Evolutionary conservation across 1,284 basidiomycete genomes (phyloP), one percentile per base, ranked within the genome.

Genomic region (Neolentinus lepideus): DNA sequence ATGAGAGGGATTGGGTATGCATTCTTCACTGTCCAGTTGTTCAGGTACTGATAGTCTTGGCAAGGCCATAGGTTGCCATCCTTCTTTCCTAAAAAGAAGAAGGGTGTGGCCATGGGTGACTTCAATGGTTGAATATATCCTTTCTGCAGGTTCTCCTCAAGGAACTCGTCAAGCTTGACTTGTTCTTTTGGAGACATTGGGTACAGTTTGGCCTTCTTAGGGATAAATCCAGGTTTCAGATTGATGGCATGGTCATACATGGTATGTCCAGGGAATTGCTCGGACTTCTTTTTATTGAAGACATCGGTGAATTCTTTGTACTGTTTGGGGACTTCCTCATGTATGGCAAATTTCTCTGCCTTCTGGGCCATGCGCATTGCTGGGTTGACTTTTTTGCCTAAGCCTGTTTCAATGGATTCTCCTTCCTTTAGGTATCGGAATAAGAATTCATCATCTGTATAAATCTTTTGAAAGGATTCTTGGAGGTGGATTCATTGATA

Each of bases 71-170:
- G 54, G 0, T 57, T 38, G 9, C 67, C 66, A 55, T 72, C 69
- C 58, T 72, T 72, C 62, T 75, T 75, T 46, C 64, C 63, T n/a
- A 72, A 63, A 54, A 72, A 74, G 2, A 74, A 62, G 21, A 72
- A 60, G 0, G 70, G 67, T 0, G 69, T 55, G 0, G 56, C 63
- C n/a, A 62, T 60, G 2, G 60, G 60, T 2, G 63, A 60, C 10
- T 56, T 62, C 1, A 48, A 55, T 1, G 26, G 29, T 2, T 31
- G 31, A 9, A 55, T 33, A 11, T 50, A 51, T 1, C 66, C 61
- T 10, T 45, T 62, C 2, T n/a, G n/a, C n/a, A n/a, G n/a, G n/a
- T n/a, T n/a, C n/a, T n/a, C n/a, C n/a, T n/a, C n/a, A n/a, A n/a
- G n/a, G 57, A 67, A 71, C 16, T 54, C 55, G 19, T 63, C 58